Percentiles rank a stretch among this genome's conserved stretches.
phyloP scores from a whole-genome alignment of 1,284 basidiomycete genomes.

The Malassezia arunalokei region DNA sequence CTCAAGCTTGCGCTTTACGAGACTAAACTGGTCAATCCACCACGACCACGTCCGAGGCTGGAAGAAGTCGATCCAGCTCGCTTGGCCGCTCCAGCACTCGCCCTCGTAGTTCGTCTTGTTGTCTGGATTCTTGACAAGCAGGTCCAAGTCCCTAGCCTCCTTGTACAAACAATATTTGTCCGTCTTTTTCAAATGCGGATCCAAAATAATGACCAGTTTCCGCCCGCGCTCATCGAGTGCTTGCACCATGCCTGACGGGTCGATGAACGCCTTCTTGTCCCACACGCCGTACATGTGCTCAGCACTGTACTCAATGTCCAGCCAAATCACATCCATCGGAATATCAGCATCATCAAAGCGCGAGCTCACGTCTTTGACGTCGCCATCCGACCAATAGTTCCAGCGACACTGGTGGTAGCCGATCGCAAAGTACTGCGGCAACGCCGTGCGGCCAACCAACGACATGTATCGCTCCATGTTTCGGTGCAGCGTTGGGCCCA shows the following conservation, averaged over 20 bases:
- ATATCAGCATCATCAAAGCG: constrained; percentile 76
- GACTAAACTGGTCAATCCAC: constrained; percentile 54
- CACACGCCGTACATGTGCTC: constrained; percentile 97
- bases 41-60: constrained; percentile 77
- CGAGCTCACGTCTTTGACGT: constrained; percentile 73
- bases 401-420: constrained; percentile 96
- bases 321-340: constrained; percentile 93
- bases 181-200: constrained; percentile 84
- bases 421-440: constrained; percentile 81
- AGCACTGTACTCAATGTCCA: constrained; percentile 81
- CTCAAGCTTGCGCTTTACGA: constrained; percentile 25
- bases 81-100: constrained; percentile 95
- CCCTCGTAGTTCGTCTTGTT: constrained; percentile 74
- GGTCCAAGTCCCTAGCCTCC: constrained; percentile 63
- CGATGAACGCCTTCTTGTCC: constrained; percentile 81
- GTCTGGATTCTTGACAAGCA: constrained; percentile 72
- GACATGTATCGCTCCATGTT: constrained; percentile 74
- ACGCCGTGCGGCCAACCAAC: constrained; percentile 70
- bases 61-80: constrained; percentile 95
- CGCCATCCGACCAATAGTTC: constrained; percentile 89
- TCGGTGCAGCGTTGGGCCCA: constrained; percentile 68
- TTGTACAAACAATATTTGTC: constrained; percentile 72
- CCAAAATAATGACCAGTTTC: constrained; percentile 95
- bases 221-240: constrained; percentile 72
- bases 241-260: constrained; percentile 82